Conservation (phyloP, 139 green algal species). For the Micractinium sp. region DNA sequence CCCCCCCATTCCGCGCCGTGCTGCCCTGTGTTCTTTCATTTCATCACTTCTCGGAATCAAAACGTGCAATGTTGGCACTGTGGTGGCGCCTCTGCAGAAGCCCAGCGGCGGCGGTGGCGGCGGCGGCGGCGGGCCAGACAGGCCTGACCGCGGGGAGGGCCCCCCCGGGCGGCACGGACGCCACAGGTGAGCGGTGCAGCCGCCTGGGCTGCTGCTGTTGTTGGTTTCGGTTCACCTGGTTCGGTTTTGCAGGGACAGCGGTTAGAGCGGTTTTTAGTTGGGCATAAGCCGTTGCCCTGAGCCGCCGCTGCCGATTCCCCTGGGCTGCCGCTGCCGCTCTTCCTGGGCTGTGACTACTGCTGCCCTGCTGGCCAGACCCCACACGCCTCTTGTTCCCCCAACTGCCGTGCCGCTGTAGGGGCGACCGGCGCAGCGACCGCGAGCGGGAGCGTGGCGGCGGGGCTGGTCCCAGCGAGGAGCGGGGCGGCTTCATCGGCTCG, state of each 20-base stretch:
- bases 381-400: no score
- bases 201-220: background rate
- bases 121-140: conserved; percentile 9
- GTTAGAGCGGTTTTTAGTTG: no score
- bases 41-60: no score
- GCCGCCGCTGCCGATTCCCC: background rate
- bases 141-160: conserved; percentile 16
- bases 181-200: background rate
- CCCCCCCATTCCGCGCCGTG: no score
- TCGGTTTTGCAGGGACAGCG: no score
- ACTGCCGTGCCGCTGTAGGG: conserved; percentile 10
- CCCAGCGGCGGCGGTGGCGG: conserved; percentile 12
- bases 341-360: background rate
- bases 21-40: no score
- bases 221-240: no score
- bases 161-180: conserved; percentile 17
- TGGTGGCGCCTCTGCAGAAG: conserved; percentile 2
- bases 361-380: background rate
- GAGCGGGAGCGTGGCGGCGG: background rate
- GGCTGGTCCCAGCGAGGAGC: background rate
- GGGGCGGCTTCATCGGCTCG: conserved; percentile 8
- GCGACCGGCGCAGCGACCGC: conserved; percentile 15
- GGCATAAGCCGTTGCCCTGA: background rate
- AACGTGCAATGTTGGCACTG: background rate
- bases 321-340: background rate